Conservation (phyloP, 208 protist species). For the Naegleria fowleri region DNA sequence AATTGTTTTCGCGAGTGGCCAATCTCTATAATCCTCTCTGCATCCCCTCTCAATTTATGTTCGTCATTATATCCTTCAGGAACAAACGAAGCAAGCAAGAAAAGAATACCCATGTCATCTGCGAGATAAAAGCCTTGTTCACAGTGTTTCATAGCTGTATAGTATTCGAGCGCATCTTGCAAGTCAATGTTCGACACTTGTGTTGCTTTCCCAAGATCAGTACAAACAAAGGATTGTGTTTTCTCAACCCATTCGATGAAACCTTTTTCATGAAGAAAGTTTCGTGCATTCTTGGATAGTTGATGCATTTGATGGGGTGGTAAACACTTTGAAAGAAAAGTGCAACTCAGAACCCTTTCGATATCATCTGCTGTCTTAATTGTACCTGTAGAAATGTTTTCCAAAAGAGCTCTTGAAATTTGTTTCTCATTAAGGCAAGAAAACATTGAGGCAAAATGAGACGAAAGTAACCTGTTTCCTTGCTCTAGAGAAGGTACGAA, state of each 20-base stretch:
- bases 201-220: not conserved
- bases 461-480: slow-evolving; percentile 52
- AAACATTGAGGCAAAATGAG: slow-evolving; percentile 48
- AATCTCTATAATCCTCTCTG: not conserved
- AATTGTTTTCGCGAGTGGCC: not conserved
- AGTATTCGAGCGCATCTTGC: not conserved
- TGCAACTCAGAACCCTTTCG: slow-evolving; percentile 46
- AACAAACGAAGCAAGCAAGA: not conserved
- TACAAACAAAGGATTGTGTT: not conserved
- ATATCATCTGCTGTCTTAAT: slow-evolving; percentile 50
- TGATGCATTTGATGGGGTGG: not conserved
- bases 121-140: not conserved
- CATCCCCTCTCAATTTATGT: not conserved
- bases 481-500: slow-evolving; percentile 53
- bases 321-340: slow-evolving; percentile 31
- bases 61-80: not conserved
- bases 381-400: slow-evolving; percentile 67
- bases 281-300: not conserved
- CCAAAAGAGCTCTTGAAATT: slow-evolving; percentile 54
- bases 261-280: not conserved
- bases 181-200: slow-evolving; percentile 23
- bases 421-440: slow-evolving; percentile 44
- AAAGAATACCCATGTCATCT: not conserved
- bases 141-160: not conserved
- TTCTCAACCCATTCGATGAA: not conserved